These are phyloP conservation scores for Pistacia integerrima DNA, from an alignment of 345 rosid species.

Conservation along the genomic window DNA sequence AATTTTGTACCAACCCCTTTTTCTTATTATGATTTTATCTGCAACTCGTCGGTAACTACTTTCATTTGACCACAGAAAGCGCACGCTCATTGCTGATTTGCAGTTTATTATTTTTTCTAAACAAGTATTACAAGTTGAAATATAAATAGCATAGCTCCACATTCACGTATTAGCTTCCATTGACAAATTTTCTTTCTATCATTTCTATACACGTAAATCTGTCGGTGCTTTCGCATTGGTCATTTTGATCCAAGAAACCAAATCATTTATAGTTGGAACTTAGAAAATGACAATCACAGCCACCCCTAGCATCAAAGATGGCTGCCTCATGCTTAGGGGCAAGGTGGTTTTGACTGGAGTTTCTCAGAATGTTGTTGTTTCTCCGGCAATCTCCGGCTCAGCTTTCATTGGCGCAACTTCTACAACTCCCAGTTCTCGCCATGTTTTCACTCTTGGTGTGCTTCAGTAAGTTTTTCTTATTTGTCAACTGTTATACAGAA, in stretches of 20 bases:
- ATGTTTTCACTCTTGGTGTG: constrained; percentile 64
- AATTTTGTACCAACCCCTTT: too few species aligned
- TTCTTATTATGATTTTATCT: too few species aligned
- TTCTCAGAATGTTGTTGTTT: constrained; percentile 39
- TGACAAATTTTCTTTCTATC: background rate
- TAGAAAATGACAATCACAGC: constrained; percentile 39
- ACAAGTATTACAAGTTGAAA: too few species aligned
- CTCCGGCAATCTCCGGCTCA: constrained; percentile 36
- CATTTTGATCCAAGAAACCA: background rate
- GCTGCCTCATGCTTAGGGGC: constrained; percentile 48
- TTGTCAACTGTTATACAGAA: too few species aligned
- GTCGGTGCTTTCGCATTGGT: background rate
- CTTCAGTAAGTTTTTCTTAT: constrained; percentile 40
- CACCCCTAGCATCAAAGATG: constrained; percentile 32
- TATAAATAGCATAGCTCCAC: background rate
- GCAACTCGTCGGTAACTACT: too few species aligned
- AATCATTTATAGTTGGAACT: background rate
- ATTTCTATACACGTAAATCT: background rate
- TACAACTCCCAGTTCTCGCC: constrained; percentile 43
- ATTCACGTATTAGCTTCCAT: background rate
- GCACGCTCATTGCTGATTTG: background rate
- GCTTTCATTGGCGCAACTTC: constrained; percentile 57
- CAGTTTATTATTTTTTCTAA: too few species aligned
- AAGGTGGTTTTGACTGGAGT: constrained; percentile 36
- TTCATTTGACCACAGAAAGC: too few species aligned